Percentiles rank a stretch among this genome's conserved stretches.
Evolutionary conservation across 169 alveolate species (phyloP).

Genomic region (Cryptosporidium viatorum): DNA sequence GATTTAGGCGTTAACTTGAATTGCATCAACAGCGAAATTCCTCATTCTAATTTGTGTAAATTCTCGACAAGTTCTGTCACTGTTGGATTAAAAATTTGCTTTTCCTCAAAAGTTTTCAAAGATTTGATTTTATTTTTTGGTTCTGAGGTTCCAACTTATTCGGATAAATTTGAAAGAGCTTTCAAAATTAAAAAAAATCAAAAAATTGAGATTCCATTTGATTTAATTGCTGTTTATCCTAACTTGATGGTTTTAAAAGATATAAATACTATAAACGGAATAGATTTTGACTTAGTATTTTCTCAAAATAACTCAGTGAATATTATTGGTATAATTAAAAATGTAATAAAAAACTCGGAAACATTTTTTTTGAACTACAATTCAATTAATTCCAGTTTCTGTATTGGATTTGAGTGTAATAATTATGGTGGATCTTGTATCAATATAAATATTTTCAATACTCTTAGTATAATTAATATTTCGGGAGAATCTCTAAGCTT

Average conservation of each 20-base stretch:
- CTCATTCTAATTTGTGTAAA: neutral
- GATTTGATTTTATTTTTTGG: constrained; percentile 22
- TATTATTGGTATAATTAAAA: neutral
- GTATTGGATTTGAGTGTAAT: constrained; percentile 22
- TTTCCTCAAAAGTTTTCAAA: neutral
- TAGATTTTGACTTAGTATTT: neutral
- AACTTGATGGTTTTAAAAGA: neutral
- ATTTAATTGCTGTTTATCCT: neutral
- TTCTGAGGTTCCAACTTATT: neutral
- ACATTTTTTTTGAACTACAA: neutral
- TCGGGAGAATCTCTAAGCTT: constrained; percentile 12
- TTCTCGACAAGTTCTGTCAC: neutral
- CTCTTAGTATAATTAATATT: constrained; percentile 7
- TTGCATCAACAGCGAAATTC: neutral
- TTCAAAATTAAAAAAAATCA: neutral
- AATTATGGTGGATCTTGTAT: neutral
- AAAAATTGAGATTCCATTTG: constrained; percentile 8
- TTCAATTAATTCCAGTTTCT: constrained; percentile 6
- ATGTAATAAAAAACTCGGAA: neutral
- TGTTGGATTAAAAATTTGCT: neutral
- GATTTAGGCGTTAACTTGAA: neutral
- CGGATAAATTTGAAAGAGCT: constrained; percentile 1
- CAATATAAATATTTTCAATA: constrained; percentile 1
- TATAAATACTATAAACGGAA: neutral
- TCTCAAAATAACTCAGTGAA: neutral